A percentile compares a stretch with the other conserved stretches of the same genome.
phyloP scores from a whole-genome alignment of 2,329 filamentous ascomycete genomes.

The Cryphonectria japonica region DNA sequence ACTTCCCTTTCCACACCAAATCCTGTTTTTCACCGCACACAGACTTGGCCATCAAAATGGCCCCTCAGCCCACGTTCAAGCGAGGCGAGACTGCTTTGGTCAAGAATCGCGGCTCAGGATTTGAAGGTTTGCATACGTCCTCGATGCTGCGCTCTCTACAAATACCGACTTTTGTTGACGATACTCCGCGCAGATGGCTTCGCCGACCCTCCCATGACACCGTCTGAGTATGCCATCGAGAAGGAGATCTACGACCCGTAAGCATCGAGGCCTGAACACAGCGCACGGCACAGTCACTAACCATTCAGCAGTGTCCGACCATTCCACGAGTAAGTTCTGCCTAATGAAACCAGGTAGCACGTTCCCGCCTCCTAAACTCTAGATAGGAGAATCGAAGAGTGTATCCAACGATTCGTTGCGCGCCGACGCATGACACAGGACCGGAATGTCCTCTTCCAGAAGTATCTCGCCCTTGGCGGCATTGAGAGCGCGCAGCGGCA shows the following conservation, averaged over 20 bases:
- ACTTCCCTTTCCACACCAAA: neutral
- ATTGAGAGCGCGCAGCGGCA: constrained; percentile 61
- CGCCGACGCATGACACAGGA: constrained; percentile 73
- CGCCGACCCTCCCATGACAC: constrained; percentile 78
- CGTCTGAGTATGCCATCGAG: constrained; percentile 69
- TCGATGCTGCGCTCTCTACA: constrained; percentile 20
- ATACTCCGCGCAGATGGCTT: constrained; percentile 62
- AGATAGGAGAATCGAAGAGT: constrained; percentile 76
- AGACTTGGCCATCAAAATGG: constrained; percentile 9
- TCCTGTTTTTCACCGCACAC: neutral
- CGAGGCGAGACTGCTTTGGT: constrained; percentile 47
- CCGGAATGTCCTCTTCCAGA: constrained; percentile 69
- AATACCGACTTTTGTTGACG: neutral
- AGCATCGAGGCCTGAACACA: constrained; percentile 37
- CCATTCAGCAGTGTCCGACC: constrained; percentile 46
- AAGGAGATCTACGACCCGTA: constrained; percentile 68
- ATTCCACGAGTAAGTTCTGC: constrained; percentile 57
- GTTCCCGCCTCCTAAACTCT: constrained; percentile 21
- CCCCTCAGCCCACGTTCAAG: constrained; percentile 35
- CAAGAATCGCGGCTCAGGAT: constrained; percentile 62
- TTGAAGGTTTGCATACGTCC: constrained; percentile 59
- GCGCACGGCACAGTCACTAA: constrained; percentile 31
- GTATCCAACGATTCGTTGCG: constrained; percentile 78
- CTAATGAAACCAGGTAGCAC: constrained; percentile 12
- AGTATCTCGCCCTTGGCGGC: constrained; percentile 83